Evolutionary conservation across 768 basidiomycete species (phyloP).

Genomic region (Kwoniella mangroviensis): DNA sequence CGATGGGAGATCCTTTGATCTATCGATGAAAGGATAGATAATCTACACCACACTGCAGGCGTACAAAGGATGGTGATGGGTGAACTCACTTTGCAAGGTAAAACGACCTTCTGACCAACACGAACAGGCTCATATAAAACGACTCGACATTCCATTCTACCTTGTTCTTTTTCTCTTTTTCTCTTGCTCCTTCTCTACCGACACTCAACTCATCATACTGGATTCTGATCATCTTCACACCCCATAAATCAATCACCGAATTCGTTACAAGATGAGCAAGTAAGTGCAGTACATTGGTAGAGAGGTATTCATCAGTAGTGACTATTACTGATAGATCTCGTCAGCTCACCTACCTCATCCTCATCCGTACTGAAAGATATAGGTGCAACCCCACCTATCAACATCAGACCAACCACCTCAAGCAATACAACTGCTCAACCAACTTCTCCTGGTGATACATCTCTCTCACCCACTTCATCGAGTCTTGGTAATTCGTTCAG

Average conservation of each 20-base stretch:
- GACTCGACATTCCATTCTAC: background rate
- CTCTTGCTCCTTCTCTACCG: background rate
- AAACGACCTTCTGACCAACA: background rate
- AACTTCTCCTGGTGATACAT: background rate
- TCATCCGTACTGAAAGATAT: background rate
- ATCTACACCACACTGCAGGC: background rate
- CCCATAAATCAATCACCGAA: too few relatives aligned
- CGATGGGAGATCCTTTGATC: background rate
- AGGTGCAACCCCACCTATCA: background rate
- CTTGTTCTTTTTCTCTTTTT: background rate
- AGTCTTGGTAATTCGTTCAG: background rate
- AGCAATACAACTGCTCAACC: background rate
- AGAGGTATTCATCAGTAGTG: too few relatives aligned
- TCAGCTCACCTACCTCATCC: background rate
- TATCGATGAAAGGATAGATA: background rate
- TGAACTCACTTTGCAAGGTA: background rate
- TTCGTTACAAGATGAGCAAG: background rate
- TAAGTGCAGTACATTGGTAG: too few relatives aligned
- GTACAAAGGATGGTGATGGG: background rate
- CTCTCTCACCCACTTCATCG: background rate
- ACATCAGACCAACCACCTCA: background rate
- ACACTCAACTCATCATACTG: background rate
- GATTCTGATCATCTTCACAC: too few relatives aligned
- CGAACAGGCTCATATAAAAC: background rate
- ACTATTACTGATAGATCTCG: too few relatives aligned